These are phyloP conservation scores for Corylus avellana DNA, from an alignment of 306 rosid species.

Conservation along the genomic window DNA sequence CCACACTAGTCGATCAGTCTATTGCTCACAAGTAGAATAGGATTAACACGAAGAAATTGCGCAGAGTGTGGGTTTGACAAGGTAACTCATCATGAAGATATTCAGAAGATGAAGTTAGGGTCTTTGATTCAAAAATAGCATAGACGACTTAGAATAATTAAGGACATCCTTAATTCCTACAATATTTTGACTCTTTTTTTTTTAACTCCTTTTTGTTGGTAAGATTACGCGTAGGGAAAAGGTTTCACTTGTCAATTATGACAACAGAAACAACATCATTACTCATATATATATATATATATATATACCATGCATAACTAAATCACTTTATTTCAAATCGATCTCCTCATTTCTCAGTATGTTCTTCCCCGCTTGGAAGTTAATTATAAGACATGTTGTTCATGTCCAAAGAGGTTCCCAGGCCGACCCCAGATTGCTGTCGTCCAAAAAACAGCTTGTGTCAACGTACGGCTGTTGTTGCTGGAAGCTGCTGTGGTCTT, in stretches of 20 bases:
- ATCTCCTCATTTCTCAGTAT: conserved; percentile 28
- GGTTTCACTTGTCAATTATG: conserved; percentile 37
- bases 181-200: background rate
- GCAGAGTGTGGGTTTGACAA: conserved; percentile 30
- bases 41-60: background rate
- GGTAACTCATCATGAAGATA: background rate
- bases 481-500: conserved; percentile 41
- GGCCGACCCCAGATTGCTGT: conserved; percentile 49
- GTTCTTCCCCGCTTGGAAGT: conserved; percentile 22
- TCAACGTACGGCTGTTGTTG: conserved; percentile 41
- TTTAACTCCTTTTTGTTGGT: conserved; percentile 29
- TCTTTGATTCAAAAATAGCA: conserved; percentile 29
- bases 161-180: conserved; percentile 13
- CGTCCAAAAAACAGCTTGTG: conserved; percentile 56
- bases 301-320: conserved; percentile 36
- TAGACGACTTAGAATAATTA: conserved; percentile 38
- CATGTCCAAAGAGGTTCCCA: conserved; percentile 83
- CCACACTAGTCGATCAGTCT: background rate
- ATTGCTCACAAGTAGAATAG: background rate
- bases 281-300: conserved; percentile 9
- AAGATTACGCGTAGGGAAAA: conserved; percentile 32
- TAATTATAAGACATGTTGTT: background rate
- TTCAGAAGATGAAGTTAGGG: conserved; percentile 28
- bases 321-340: conserved; percentile 40
- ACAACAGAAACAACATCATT: conserved; percentile 37